Evolutionary conservation across 352 stramenopile genomes (phyloP), one percentile per base, ranked within the genome.

Genomic region (Phytophthora constricta): DNA sequence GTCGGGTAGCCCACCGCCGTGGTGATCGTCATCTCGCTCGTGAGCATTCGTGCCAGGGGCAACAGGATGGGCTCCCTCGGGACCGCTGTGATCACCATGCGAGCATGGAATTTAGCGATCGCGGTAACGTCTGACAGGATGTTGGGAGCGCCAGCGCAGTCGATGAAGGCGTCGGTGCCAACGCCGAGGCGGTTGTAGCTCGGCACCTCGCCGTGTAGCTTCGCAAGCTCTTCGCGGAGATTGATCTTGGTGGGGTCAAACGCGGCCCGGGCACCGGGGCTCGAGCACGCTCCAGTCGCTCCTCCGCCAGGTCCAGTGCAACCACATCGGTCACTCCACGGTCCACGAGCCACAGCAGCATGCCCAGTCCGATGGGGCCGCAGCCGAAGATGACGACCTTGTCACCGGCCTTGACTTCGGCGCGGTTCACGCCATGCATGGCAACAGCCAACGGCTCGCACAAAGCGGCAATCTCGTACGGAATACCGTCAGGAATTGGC

Each of bases 11-110:
- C 65, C 19, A 68, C 51, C 17, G 51, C 65, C 20, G 52, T 72
- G 17, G 65, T 72, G 47, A 72, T 72, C 34, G 58, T 72, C 65
- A 72, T 72, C 28, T 72, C 65, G 45, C 65, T 72, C 20, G 65
- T 72, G 17, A 72, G 65, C 65, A 72, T 72, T 17, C 58, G 52
- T 5, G 45, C 52, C 2, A 68, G 58, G 5, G 65, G 58, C n/a
- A 72, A 72, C 37, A 68, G 56, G 33, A 72, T 20, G 10, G 58
- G 64, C 23, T 72, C 60, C 57, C 55, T 63, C 43, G 68, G 51
- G 0, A 50, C 64, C 25, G 64, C 64, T 9, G 64, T 68, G 51
- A 72, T 68, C 3, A 72, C 64, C 58, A 72, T 37, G 14, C 58
- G 43, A 22, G 64, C 61, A 58, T 72, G 64, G 31, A 46, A 63